Evolutionary conservation across 2,329 filamentous ascomycete genomes (phyloP).

Genomic region (Capronia epimyces): DNA sequence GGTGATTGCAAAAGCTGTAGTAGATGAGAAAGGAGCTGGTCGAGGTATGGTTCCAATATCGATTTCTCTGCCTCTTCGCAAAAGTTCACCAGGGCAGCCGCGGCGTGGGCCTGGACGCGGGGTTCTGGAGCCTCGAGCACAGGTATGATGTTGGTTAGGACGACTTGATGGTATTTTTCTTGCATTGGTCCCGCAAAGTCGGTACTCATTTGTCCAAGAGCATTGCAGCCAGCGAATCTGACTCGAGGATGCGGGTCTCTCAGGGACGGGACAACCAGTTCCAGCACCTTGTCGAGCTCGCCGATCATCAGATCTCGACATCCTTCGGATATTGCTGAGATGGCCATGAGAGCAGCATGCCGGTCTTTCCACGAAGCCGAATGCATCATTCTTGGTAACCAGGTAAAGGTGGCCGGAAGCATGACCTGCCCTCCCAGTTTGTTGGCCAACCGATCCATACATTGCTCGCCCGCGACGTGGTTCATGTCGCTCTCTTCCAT

Average conservation of each 20-base stretch:
- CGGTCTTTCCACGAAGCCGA: conserved; percentile 91
- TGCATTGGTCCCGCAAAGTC: conserved; percentile 99
- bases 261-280: conserved; percentile 87
- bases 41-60: conserved; percentile 86
- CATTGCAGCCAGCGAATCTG: conserved; percentile 95
- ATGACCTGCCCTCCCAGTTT: conserved; percentile 94
- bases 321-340: conserved; percentile 95
- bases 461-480: conserved; percentile 95
- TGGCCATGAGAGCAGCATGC: conserved; percentile 96
- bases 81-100: conserved; percentile 97
- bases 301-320: conserved; percentile 93
- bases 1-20: conserved; percentile 83
- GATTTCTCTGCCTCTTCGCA: conserved; percentile 96
- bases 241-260: conserved; percentile 88
- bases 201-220: conserved; percentile 98
- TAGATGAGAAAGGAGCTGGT: conserved; percentile 75
- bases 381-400: conserved; percentile 96
- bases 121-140: conserved; percentile 85
- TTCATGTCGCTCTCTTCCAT: conserved; percentile 95
- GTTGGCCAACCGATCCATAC: conserved; percentile 95
- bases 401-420: conserved; percentile 87
- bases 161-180: conserved; percentile 81
- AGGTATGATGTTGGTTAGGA: conserved; percentile 86
- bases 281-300: conserved; percentile 87
- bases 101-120: conserved; percentile 92